phyloP scores from a whole-genome alignment of 2,329 filamentous ascomycete genomes.

The Madurella fahalii region DNA sequence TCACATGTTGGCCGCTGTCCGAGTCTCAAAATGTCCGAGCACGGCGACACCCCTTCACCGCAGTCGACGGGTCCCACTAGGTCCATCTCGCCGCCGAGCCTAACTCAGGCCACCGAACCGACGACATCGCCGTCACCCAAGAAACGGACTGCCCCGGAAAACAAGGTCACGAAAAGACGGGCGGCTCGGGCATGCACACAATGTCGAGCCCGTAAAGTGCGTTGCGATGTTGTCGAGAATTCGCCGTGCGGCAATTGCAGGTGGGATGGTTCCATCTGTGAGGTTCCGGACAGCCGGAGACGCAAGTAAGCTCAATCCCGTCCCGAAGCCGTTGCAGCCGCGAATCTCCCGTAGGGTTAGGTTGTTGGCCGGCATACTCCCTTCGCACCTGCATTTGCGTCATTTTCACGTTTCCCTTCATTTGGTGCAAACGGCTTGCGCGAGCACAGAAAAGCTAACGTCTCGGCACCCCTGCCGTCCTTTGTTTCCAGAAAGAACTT shows the following conservation, averaged over 20 bases:
- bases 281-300: slow-evolving; percentile 75
- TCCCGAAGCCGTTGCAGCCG: neutral
- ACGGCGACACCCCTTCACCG: slow-evolving; percentile 14
- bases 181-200: slow-evolving; percentile 90
- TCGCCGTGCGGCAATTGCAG: slow-evolving; percentile 85
- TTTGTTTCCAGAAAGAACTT: slow-evolving; percentile 41
- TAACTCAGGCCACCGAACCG: neutral
- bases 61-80: slow-evolving; percentile 8
- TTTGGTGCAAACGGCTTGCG: neutral
- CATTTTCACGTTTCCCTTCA: slow-evolving; percentile 19
- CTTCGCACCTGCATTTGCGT: slow-evolving; percentile 15
- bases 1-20: neutral
- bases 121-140: neutral
- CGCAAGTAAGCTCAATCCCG: slow-evolving; percentile 61
- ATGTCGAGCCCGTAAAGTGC: slow-evolving; percentile 83
- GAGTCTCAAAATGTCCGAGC: slow-evolving; percentile 11
- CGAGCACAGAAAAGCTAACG: slow-evolving; percentile 5
- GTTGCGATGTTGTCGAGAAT: slow-evolving; percentile 88
- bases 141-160: neutral
- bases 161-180: slow-evolving; percentile 66
- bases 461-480: slow-evolving; percentile 23
- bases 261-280: slow-evolving; percentile 72
- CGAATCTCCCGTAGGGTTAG: too few relatives aligned
- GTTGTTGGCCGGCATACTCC: too few relatives aligned
- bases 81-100: slow-evolving; percentile 4